Percentiles rank a stretch among this genome's conserved stretches.
These are phyloP conservation scores for Podila epigama DNA, from an alignment of 192 early-diverging fungal species.

Conservation along the genomic window DNA sequence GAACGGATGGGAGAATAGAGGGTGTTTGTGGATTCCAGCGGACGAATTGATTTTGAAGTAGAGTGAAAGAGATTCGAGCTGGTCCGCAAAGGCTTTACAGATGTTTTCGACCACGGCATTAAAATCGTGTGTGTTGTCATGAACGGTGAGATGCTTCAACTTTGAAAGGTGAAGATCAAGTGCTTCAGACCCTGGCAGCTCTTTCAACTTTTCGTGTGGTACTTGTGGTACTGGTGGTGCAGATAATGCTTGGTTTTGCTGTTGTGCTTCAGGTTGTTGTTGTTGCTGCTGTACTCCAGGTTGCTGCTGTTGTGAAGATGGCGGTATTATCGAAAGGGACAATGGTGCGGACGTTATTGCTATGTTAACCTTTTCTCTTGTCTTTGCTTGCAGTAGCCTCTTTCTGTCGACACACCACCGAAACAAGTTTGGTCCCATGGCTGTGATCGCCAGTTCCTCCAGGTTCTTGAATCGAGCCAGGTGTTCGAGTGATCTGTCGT, in stretches of 20 bases:
- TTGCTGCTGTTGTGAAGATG: not conserved
- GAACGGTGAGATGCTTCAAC: not conserved
- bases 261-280: too few species aligned
- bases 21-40: too few species aligned
- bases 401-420: not conserved
- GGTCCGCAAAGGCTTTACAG: not conserved
- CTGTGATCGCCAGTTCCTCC: not conserved
- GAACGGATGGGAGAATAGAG: not conserved
- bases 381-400: not conserved
- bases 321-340: not conserved
- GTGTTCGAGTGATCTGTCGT: not conserved
- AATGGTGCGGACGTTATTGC: not conserved
- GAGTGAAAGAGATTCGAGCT: not conserved
- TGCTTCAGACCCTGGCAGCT: too few species aligned
- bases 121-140: not conserved
- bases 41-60: too few species aligned
- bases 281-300: too few species aligned
- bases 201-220: too few species aligned
- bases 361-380: not conserved
- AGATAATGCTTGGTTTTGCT: too few species aligned
- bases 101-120: not conserved
- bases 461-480: conserved; percentile 2
- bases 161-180: too few species aligned
- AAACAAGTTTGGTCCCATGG: not conserved
- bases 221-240: too few species aligned